These are phyloP conservation scores for Sicyos edulis DNA, from an alignment of 306 rosid species.

Conservation along the genomic window DNA sequence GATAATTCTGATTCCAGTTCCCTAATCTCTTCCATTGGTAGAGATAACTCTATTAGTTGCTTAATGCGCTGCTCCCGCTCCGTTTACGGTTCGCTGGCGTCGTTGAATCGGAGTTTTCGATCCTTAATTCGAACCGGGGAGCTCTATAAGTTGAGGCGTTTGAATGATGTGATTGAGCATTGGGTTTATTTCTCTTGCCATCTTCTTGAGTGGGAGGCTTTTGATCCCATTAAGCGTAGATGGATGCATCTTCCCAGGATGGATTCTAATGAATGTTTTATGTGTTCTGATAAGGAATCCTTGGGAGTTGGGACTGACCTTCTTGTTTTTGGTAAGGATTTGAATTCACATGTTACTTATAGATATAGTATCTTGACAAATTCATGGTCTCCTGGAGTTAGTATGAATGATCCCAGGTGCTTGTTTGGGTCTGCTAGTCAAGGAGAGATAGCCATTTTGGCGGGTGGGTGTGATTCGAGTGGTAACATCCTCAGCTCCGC, in stretches of 20 bases:
- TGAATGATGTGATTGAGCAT: constrained; percentile 60
- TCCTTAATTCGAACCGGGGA: constrained; percentile 60
- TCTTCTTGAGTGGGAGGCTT: constrained; percentile 86
- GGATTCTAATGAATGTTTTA: constrained; percentile 80
- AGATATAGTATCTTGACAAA: constrained; percentile 82
- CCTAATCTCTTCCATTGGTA: constrained; percentile 46
- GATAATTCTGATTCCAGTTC: constrained; percentile 57
- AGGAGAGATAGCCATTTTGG: constrained; percentile 84
- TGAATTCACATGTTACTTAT: constrained; percentile 55
- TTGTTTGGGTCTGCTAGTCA: constrained; percentile 90
- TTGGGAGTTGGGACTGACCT: constrained; percentile 93
- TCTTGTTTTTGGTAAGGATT: constrained; percentile 81
- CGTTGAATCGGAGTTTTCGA: constrained; percentile 55
- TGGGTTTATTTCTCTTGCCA: constrained; percentile 87
- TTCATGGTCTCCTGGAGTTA: constrained; percentile 73
- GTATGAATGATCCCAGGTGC: constrained; percentile 83
- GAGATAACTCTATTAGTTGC: constrained; percentile 71
- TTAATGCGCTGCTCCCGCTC: constrained; percentile 81
- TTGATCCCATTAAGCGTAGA: constrained; percentile 54
- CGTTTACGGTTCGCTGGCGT: constrained; percentile 68
- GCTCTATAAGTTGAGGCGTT: constrained; percentile 67
- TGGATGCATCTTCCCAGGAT: constrained; percentile 94
- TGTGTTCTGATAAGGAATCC: constrained; percentile 89
- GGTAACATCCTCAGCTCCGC: constrained; percentile 67
- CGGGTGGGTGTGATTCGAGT: constrained; percentile 84